These are phyloP conservation scores for Blumeriella jaapii DNA, from an alignment of 2,329 filamentous ascomycete species.

Conservation along the genomic window DNA sequence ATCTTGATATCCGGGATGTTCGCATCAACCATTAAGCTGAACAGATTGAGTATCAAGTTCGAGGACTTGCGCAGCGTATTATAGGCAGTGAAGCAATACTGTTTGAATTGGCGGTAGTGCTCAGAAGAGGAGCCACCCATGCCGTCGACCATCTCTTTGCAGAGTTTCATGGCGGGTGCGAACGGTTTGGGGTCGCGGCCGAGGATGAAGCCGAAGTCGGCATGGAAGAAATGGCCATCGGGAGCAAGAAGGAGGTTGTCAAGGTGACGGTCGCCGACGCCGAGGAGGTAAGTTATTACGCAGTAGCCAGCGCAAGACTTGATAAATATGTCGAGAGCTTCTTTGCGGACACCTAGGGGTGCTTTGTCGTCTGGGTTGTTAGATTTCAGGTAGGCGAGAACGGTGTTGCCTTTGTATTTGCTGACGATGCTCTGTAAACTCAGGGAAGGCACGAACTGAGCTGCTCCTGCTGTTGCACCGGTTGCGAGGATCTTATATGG, in stretches of 20 bases:
- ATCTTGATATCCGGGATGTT: constrained; percentile 92
- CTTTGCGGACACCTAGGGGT: constrained; percentile 77
- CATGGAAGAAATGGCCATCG: constrained; percentile 92
- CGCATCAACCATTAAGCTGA: constrained; percentile 93
- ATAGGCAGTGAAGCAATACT: constrained; percentile 93
- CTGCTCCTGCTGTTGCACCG: constrained; percentile 75
- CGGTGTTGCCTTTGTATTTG: constrained; percentile 65
- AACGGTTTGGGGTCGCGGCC: constrained; percentile 96
- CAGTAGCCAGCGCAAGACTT: constrained; percentile 96
- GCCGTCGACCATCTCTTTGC: constrained; percentile 95
- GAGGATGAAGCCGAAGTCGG: constrained; percentile 96
- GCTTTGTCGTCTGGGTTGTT: constrained; percentile 81
- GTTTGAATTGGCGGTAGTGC: constrained; percentile 81
- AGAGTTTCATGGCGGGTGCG: constrained; percentile 92
- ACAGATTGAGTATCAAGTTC: constrained; percentile 87
- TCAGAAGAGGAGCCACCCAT: constrained; percentile 80
- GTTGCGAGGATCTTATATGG: constrained; percentile 96
- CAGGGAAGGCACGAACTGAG: constrained; percentile 85
- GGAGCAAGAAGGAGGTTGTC: constrained; percentile 90
- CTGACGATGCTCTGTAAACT: constrained; percentile 72
- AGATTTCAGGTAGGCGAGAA: constrained; percentile 72
- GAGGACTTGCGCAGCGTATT: constrained; percentile 80
- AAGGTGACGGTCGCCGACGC: constrained; percentile 88
- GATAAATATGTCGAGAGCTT: constrained; percentile 89
- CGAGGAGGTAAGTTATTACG: constrained; percentile 95